Evolutionary conservation across 257 asterid species (phyloP).

Genomic region (Anisodus acutangulus): DNA sequence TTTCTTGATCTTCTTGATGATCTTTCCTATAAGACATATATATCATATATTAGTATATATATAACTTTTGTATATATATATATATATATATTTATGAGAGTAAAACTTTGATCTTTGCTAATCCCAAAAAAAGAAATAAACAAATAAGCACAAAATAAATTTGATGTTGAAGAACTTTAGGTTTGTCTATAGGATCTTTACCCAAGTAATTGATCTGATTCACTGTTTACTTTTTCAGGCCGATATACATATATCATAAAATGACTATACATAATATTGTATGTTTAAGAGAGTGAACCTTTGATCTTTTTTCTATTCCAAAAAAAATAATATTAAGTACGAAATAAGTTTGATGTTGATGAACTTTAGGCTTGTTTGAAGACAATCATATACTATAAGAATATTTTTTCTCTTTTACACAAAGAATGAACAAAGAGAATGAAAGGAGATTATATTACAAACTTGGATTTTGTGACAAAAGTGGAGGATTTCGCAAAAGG

Average conservation of each 20-base stretch:
- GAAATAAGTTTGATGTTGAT: conserved; percentile 34
- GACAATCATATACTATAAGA: conserved; percentile 20
- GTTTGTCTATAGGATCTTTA: conserved; percentile 35
- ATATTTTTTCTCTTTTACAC: conserved; percentile 40
- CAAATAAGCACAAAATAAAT: conserved; percentile 16
- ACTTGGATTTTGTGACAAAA: conserved; percentile 43
- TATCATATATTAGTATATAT: neutral
- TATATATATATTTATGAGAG: neutral
- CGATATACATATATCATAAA: neutral
- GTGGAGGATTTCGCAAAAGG: conserved; percentile 37
- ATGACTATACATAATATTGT: neutral
- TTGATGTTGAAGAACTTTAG: conserved; percentile 44
- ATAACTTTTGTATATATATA: neutral
- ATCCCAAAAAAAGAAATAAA: neutral
- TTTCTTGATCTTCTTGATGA: conserved; percentile 40
- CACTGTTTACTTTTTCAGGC: neutral
- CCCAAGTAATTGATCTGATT: neutral
- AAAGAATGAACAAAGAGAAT: conserved; percentile 52
- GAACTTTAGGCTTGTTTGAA: conserved; percentile 51
- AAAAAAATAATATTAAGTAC: neutral
- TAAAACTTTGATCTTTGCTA: neutral
- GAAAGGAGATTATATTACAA: conserved; percentile 34
- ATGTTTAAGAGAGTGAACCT: neutral
- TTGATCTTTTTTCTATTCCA: neutral
- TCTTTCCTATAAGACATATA: conserved; percentile 47